These are phyloP conservation scores for Arabidopsis lyrata DNA, from an alignment of 441 rosid species.

Conservation along the genomic window DNA sequence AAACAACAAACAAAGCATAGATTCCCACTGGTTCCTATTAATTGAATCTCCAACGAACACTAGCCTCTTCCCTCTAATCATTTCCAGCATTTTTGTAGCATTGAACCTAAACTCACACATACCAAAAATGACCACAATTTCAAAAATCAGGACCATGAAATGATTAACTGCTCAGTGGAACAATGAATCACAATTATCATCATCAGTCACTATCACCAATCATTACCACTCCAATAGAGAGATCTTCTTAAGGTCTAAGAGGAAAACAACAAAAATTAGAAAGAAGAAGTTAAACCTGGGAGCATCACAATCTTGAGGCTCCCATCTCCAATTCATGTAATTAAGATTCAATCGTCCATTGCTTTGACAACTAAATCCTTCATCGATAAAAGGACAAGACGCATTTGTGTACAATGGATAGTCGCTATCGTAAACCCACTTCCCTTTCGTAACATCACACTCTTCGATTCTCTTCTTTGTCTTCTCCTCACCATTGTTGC, in stretches of 20 bases:
- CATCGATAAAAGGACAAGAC: slow-evolving; percentile 86
- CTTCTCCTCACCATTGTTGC: slow-evolving; percentile 40
- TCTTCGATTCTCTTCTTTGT: slow-evolving; percentile 45
- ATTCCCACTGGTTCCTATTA: slow-evolving; percentile 96
- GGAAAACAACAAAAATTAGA: slow-evolving; percentile 17
- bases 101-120: slow-evolving; percentile 64
- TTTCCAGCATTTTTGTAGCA: slow-evolving; percentile 73
- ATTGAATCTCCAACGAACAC: slow-evolving; percentile 98
- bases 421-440: slow-evolving; percentile 80
- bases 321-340: slow-evolving; percentile 93
- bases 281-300: slow-evolving; percentile 62
- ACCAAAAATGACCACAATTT: slow-evolving; percentile 28
- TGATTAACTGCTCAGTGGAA: background rate
- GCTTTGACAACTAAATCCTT: slow-evolving; percentile 82
- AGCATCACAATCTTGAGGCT: slow-evolving; percentile 69
- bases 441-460: slow-evolving; percentile 77
- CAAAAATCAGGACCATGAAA: slow-evolving; percentile 9
- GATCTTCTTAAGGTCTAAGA: background rate
- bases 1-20: slow-evolving; percentile 85
- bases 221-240: slow-evolving; percentile 8
- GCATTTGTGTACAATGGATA: slow-evolving; percentile 68
- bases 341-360: slow-evolving; percentile 76
- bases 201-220: slow-evolving; percentile 21
- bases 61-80: slow-evolving; percentile 84
- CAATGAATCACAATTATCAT: slow-evolving; percentile 8